Evolutionary conservation across 208 protist species (phyloP).

Genomic region (Acanthamoeba sp.): DNA sequence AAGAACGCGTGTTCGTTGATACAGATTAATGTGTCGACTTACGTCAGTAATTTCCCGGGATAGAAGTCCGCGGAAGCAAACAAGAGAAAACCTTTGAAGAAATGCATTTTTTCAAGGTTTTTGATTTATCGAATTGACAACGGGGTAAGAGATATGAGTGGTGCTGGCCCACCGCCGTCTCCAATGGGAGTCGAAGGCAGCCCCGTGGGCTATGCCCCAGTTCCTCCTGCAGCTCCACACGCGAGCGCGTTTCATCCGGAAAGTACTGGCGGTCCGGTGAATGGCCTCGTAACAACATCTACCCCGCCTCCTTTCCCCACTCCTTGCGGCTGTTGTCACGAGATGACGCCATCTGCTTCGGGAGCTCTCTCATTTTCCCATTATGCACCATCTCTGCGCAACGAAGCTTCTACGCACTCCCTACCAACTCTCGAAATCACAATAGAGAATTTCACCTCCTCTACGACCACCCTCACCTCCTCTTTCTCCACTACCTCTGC

Average conservation of each 20-base stretch:
- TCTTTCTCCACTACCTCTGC: background rate
- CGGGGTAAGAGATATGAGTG: too few relatives aligned
- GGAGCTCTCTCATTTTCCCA: background rate
- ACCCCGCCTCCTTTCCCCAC: too few relatives aligned
- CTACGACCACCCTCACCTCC: background rate
- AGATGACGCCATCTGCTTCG: background rate
- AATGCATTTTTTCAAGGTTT: background rate
- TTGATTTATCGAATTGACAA: background rate
- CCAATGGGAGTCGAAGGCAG: background rate
- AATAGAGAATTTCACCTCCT: background rate
- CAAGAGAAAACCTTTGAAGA: background rate
- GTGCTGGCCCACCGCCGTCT: background rate
- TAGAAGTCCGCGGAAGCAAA: background rate
- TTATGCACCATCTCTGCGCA: background rate
- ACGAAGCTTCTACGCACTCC: background rate
- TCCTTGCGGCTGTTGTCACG: background rate
- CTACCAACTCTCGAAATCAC: background rate
- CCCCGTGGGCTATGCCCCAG: too few relatives aligned
- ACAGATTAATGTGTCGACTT: too few relatives aligned
- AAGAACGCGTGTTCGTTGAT: too few relatives aligned
- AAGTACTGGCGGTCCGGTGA: too few relatives aligned
- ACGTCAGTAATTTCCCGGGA: background rate
- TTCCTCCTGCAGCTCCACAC: too few relatives aligned
- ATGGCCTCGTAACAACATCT: background rate
- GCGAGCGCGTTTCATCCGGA: too few relatives aligned